Evolutionary conservation across 257 asterid genomes (phyloP).

Genomic region (Thymus mandschuricus): DNA sequence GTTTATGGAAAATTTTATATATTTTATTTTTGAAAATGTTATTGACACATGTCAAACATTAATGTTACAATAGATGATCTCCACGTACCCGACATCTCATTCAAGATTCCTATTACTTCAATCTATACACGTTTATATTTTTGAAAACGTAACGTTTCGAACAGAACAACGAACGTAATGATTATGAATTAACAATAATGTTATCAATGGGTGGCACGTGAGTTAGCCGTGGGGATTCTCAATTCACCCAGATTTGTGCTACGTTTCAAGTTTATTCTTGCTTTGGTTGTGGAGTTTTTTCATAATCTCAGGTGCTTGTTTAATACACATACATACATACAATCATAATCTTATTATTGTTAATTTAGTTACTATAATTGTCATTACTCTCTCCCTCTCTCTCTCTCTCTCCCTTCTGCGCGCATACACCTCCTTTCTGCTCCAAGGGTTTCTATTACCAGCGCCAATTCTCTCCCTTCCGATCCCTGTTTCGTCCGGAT

Average conservation of each 20-base stretch:
- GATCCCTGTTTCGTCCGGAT: conserved; percentile 37
- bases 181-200: neutral
- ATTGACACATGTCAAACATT: too few species aligned
- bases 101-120: too few species aligned
- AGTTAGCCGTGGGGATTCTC: conserved; percentile 11
- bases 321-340: neutral
- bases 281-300: neutral
- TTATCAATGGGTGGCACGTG: conserved; percentile 18
- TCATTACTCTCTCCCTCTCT: conserved; percentile 12
- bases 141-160: too few species aligned
- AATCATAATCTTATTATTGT: conserved; percentile 17
- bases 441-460: conserved; percentile 45
- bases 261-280: neutral
- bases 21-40: too few species aligned
- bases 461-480: conserved; percentile 30
- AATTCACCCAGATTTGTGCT: conserved; percentile 16
- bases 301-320: conserved; percentile 4
- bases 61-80: too few species aligned
- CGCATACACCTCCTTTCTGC: conserved; percentile 35
- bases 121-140: too few species aligned
- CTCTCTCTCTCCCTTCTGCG: conserved; percentile 8
- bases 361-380: conserved; percentile 22
- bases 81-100: too few species aligned
- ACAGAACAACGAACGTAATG: neutral
- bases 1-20: too few species aligned